Conservation (phyloP, 768 basidiomycete genomes). For the Amanita molliuscula region DNA sequence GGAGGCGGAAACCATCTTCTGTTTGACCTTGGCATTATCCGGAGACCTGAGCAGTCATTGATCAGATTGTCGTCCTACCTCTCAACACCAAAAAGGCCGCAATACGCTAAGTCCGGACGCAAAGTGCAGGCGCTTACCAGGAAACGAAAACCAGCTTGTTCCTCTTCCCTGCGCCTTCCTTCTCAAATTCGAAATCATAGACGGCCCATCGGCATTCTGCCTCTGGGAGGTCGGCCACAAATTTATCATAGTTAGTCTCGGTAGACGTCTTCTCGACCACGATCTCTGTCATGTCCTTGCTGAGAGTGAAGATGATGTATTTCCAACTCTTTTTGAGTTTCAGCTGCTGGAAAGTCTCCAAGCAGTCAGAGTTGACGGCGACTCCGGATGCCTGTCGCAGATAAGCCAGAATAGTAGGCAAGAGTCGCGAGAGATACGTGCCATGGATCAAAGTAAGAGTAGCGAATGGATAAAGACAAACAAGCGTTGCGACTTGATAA, state of each 20-base stretch:
- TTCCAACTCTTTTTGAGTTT: conserved; percentile 71
- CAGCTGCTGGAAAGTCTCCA: conserved; percentile 51
- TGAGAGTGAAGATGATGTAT: conserved; percentile 78
- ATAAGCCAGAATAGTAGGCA: conserved; percentile 2
- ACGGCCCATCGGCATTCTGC: conserved; percentile 79
- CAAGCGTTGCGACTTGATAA: conserved; percentile 13
- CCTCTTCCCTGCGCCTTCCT: conserved; percentile 62
- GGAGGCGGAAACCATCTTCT: conserved; percentile 90
- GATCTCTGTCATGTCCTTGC: conserved; percentile 55
- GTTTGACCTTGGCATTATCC: conserved; percentile 73
- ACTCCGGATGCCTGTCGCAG: conserved; percentile 54
- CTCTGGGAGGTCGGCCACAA: conserved; percentile 66
- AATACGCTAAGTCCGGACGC: too few species aligned
- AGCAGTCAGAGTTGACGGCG: conserved; percentile 44
- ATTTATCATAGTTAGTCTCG: conserved; percentile 52
- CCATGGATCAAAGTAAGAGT: conserved; percentile 18
- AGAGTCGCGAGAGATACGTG: conserved; percentile 6
- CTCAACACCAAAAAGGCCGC: too few species aligned
- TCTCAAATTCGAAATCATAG: conserved; percentile 83
- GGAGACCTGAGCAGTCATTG: conserved; percentile 56
- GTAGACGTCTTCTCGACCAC: conserved; percentile 58
- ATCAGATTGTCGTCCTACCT: conserved; percentile 17
- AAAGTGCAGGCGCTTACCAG: conserved; percentile 53
- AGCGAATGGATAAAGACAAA: conserved; percentile 1
- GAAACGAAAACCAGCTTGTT: conserved; percentile 79